Evolutionary conservation across 768 basidiomycete genomes (phyloP).

Genomic region (Suillus subalutaceus): DNA sequence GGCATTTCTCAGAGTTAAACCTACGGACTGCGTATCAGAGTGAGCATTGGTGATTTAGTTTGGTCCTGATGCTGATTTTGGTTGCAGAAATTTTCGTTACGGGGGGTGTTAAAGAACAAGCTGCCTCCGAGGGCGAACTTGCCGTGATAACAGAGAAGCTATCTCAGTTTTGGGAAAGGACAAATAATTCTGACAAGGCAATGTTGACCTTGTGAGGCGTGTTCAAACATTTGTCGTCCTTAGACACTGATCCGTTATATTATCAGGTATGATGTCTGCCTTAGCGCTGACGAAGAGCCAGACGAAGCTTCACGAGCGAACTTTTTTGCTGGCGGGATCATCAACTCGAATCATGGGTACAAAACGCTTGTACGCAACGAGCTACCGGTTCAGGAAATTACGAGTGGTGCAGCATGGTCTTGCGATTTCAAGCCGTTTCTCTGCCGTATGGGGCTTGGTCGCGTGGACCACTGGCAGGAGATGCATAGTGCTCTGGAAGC

Average conservation of each 20-base stretch:
- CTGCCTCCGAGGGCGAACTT: slow-evolving; percentile 35
- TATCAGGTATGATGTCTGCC: slow-evolving; percentile 63
- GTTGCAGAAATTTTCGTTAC: slow-evolving; percentile 43
- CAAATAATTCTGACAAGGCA: slow-evolving; percentile 49
- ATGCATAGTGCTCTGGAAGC: slow-evolving; percentile 42
- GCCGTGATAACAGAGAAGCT: slow-evolving; percentile 56
- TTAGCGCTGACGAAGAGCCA: slow-evolving; percentile 56
- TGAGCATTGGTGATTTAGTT: slow-evolving; percentile 34
- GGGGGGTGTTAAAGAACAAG: slow-evolving; percentile 32
- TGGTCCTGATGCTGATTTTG: slow-evolving; percentile 19
- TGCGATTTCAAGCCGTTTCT: slow-evolving; percentile 50
- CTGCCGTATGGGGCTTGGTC: slow-evolving; percentile 42
- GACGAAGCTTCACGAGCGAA: slow-evolving; percentile 47
- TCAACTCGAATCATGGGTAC: slow-evolving; percentile 56
- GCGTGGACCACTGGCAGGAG: slow-evolving; percentile 36
- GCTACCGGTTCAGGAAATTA: slow-evolving; percentile 42
- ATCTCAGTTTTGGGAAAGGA: slow-evolving; percentile 57
- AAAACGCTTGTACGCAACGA: slow-evolving; percentile 53
- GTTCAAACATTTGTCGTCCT: slow-evolving; percentile 4
- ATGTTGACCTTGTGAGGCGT: slow-evolving; percentile 61
- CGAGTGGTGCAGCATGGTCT: slow-evolving; percentile 54
- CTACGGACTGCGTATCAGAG: slow-evolving; percentile 58
- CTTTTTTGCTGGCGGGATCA: slow-evolving; percentile 57
- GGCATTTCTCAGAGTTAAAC: slow-evolving; percentile 50
- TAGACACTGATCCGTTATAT: slow-evolving; percentile 5